Evolutionary conservation across 2,329 filamentous ascomycete species (phyloP).

Genomic region (Talaromyces sp.): DNA sequence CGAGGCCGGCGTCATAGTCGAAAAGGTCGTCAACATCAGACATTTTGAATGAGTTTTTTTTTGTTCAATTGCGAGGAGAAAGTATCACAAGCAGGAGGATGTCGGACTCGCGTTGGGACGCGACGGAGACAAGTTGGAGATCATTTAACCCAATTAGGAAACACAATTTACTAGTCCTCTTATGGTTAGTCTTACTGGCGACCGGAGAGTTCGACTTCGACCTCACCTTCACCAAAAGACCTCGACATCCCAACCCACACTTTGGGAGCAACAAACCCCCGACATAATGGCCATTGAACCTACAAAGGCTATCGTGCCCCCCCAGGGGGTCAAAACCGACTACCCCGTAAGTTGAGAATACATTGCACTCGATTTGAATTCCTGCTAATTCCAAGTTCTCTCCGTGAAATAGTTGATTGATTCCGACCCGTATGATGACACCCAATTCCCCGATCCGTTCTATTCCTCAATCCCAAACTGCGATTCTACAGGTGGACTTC

Average conservation of each 20-base stretch:
- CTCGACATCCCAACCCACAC: background rate
- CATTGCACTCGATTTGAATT: constrained; percentile 7
- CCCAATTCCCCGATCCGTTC: background rate
- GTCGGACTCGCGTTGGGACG: constrained; percentile 15
- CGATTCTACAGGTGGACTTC: background rate
- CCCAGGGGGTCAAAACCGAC: constrained; percentile 74
- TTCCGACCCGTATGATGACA: constrained; percentile 78
- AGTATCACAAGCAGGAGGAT: background rate
- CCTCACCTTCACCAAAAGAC: constrained; percentile 4
- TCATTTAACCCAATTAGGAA: constrained; percentile 14
- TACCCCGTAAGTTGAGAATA: constrained; percentile 66
- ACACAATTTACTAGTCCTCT: background rate
- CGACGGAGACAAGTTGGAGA: constrained; percentile 8
- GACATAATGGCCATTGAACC: constrained; percentile 34
- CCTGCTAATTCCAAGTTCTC: background rate
- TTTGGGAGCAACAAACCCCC: constrained; percentile 5
- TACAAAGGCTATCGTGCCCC: constrained; percentile 55
- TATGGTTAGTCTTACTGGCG: background rate
- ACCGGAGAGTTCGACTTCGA: constrained; percentile 2
- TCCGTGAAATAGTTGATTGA: constrained; percentile 74
- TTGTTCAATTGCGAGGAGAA: constrained; percentile 15
- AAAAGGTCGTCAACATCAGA: constrained; percentile 62
- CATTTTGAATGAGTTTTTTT: constrained; percentile 19
- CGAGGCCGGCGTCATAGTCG: constrained; percentile 63
- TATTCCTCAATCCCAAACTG: background rate